Conservation (phyloP, 1,139 yeast species). For the Saccharomyces hybrid region DNA sequence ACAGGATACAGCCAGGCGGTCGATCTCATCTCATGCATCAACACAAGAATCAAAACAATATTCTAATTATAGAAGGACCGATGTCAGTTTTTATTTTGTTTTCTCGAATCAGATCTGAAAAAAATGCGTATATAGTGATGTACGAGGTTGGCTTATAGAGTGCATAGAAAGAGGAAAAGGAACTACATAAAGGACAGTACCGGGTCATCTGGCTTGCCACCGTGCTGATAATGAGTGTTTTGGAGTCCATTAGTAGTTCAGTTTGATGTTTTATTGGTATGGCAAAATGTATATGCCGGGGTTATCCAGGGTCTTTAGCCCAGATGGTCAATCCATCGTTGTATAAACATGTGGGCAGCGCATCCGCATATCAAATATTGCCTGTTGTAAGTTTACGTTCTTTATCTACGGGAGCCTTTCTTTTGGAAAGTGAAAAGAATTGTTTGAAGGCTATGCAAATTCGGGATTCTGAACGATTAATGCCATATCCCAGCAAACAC, state of each 20-base stretch:
- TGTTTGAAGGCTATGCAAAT: neutral
- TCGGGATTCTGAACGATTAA: neutral
- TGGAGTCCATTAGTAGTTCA: neutral
- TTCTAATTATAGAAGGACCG: neutral
- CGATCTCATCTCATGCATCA: no score
- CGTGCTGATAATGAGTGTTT: no score
- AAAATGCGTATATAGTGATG: constrained; percentile 1
- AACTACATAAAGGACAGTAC: neutral
- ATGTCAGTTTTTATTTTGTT: neutral
- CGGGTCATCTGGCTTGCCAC: no score
- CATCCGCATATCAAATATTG: neutral
- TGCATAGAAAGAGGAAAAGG: neutral
- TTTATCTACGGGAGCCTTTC: neutral
- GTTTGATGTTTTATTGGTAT: neutral
- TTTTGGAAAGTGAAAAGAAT: neutral
- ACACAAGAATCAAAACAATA: neutral
- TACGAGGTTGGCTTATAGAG: neutral
- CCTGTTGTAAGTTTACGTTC: neutral
- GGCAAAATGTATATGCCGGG: neutral
- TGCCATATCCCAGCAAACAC: neutral
- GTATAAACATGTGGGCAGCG: neutral
- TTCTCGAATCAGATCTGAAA: neutral
- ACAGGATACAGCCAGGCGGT: neutral
- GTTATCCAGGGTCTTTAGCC: neutral
- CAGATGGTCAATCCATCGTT: neutral